phyloP scores from a whole-genome alignment of 768 basidiomycete species.

The Pleurotus giganteus region DNA sequence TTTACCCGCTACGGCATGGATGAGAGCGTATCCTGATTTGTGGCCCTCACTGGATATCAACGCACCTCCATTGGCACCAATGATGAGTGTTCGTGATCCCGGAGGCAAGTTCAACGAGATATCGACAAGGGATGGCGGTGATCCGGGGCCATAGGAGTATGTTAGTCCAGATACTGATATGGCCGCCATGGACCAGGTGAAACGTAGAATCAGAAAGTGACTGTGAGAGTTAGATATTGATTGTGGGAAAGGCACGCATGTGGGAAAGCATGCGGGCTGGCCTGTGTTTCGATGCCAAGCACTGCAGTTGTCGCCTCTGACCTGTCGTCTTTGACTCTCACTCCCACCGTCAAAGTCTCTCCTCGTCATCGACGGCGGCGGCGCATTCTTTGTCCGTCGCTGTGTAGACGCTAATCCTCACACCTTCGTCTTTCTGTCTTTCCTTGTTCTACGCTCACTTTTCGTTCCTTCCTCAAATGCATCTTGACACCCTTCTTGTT shows the following conservation, averaged over 20 bases:
- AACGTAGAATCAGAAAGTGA: conserved; percentile 6
- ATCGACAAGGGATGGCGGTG: conserved; percentile 55
- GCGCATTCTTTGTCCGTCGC: conserved; percentile 14
- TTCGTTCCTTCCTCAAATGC: conserved; percentile 31
- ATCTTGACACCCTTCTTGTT: conserved; percentile 34
- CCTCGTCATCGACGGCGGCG: conserved; percentile 12
- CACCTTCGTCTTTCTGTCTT: conserved; percentile 17
- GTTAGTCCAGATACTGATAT: conserved; percentile 53
- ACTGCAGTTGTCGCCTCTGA: not conserved
- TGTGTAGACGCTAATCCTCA: conserved; percentile 18
- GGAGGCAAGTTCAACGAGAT: conserved; percentile 64
- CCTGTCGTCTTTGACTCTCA: conserved; percentile 1
- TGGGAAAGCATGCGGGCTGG: not conserved
- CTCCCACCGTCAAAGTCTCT: conserved; percentile 10
- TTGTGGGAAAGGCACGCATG: not conserved
- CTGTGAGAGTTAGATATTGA: conserved; percentile 3
- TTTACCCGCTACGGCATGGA: conserved; percentile 67
- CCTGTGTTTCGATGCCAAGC: not conserved
- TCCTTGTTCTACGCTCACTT: conserved; percentile 22
- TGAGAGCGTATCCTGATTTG: conserved; percentile 12
- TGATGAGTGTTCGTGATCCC: conserved; percentile 81
- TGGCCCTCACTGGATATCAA: conserved; percentile 17
- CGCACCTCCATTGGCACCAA: conserved; percentile 94
- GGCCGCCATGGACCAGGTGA: conserved; percentile 13
- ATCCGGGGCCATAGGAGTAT: conserved; percentile 47